Base-by-base conservation (phyloP, 306 rosid genomes). In the Cucurbita pepo region DNA sequence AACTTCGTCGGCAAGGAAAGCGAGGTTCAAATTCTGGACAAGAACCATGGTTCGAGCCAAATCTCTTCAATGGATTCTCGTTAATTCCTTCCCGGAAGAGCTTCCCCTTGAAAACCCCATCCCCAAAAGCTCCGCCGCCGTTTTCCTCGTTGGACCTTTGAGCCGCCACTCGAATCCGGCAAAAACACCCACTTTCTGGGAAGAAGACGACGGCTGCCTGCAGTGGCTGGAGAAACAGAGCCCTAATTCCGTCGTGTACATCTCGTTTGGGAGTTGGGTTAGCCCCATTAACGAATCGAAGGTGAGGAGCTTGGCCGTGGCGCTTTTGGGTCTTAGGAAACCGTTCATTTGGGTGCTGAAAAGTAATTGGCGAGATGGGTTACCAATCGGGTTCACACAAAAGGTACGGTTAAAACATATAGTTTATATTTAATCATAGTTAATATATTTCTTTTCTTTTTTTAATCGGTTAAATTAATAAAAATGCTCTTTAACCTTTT, bases 231-330 rank as follows among this genome's bases (percentile, higher is more conserved):
- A 79, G 45, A 82, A 58, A 6, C 87, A 87, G 40, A 77, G 44
- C 1, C 40, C 77, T 0, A 69, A 77, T 36, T 83, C 95, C 0
- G 96, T 90, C 5, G 75, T 87, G 0, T 94, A 94, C 83, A 56
- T 94, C 69, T 90, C 98, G 4, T 94, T 90, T 14, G 97, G 98
- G 6, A 94, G 97, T 63, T 94, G 95, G 97, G 95, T 94, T 0
- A 89, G 84, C 63, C 95, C 96, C 0, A 85, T 94, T 30, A 88
- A 90, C 4, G 97, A 87, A 55, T 69, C 81, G 0, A 85, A 85
- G 55, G 79, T 90, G 69, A 85, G 53, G 11, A 85, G 66, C 58
- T 52, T 94, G 43, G 97, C 95, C 18, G 12, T 79, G 12, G 86
- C 97, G 30, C 85, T 94, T 41, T 89, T 85, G 76, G 85, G 82